phyloP scores from a whole-genome alignment of 164 flowering plant genomes.

The Vitis cinerea region DNA sequence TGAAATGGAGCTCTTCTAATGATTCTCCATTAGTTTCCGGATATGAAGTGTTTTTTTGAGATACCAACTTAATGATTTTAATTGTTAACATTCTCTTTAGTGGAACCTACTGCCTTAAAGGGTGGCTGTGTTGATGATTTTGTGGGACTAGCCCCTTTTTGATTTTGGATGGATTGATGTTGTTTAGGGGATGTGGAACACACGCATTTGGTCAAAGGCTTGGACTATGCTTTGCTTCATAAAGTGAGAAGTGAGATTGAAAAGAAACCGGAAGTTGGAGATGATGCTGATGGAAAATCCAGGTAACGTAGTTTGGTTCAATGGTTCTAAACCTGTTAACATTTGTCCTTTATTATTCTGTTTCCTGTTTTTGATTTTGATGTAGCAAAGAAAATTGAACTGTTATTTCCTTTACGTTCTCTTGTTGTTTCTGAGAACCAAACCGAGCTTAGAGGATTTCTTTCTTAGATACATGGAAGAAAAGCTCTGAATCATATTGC shows the following conservation, averaged over 20 bases:
- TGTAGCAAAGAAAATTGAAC: neutral
- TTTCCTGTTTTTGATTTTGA: neutral
- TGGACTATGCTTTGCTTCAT: constrained; percentile 93
- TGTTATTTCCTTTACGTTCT: neutral
- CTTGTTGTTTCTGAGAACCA: too few relatives aligned
- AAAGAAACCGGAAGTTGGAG: constrained; percentile 80
- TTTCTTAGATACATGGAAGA: too few relatives aligned
- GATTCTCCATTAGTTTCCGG: too few relatives aligned
- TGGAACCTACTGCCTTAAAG: too few relatives aligned
- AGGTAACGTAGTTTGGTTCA: constrained; percentile 38
- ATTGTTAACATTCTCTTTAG: too few relatives aligned
- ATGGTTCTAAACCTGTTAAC: too few relatives aligned
- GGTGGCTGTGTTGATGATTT: too few relatives aligned
- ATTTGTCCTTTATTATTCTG: too few relatives aligned
- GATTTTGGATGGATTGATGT: constrained; percentile 4
- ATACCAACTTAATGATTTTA: too few relatives aligned
- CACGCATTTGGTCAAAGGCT: constrained; percentile 96
- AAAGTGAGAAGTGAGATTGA: constrained; percentile 94
- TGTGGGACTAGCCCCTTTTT: neutral
- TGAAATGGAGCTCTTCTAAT: too few relatives aligned
- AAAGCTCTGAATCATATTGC: too few relatives aligned
- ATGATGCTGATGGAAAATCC: constrained; percentile 68
- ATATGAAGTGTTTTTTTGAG: neutral
- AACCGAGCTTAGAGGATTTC: too few relatives aligned
- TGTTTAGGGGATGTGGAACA: constrained; percentile 93